These are phyloP conservation scores for Pluteus cervinus DNA, from an alignment of 768 basidiomycete species.

Conservation along the genomic window DNA sequence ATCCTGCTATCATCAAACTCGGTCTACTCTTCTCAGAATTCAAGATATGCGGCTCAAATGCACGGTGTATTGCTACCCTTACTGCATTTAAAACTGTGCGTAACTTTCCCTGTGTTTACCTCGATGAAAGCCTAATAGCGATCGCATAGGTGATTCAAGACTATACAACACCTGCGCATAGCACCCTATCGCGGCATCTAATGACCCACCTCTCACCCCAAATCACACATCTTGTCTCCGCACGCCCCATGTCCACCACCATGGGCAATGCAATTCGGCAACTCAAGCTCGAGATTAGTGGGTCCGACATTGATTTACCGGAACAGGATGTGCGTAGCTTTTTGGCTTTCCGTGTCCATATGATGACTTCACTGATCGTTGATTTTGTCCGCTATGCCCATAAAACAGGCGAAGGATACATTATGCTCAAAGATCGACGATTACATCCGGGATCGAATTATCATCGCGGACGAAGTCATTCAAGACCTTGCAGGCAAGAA, in stretches of 20 bases:
- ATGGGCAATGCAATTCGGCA: conserved; percentile 95
- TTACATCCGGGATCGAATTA: conserved; percentile 92
- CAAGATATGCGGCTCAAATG: conserved; percentile 91
- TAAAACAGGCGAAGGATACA: conserved; percentile 73
- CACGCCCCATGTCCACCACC: conserved; percentile 85
- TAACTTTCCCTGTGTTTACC: conserved; percentile 11
- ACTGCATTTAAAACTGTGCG: conserved; percentile 87
- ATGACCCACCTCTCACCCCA: conserved; percentile 91
- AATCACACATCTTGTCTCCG: conserved; percentile 83
- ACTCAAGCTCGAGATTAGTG: conserved; percentile 92
- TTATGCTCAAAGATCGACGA: conserved; percentile 84
- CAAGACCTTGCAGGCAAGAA: conserved; percentile 84
- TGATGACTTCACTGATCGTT: conserved; percentile 5
- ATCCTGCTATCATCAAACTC: conserved; percentile 81
- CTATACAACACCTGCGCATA: conserved; percentile 82
- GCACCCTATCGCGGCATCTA: conserved; percentile 83
- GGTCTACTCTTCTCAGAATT: conserved; percentile 90
- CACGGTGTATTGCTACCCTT: conserved; percentile 89
- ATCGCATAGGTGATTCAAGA: conserved; percentile 75
- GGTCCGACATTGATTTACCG: conserved; percentile 85
- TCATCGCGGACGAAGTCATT: conserved; percentile 90
- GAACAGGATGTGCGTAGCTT: conserved; percentile 75
- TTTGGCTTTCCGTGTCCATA: conserved; percentile 1
- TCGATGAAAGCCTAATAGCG: conserved; percentile 8
- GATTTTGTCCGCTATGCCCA: conserved; percentile 5